Conservation (phyloP, 768 basidiomycete genomes). For the Russula dissimulans region DNA sequence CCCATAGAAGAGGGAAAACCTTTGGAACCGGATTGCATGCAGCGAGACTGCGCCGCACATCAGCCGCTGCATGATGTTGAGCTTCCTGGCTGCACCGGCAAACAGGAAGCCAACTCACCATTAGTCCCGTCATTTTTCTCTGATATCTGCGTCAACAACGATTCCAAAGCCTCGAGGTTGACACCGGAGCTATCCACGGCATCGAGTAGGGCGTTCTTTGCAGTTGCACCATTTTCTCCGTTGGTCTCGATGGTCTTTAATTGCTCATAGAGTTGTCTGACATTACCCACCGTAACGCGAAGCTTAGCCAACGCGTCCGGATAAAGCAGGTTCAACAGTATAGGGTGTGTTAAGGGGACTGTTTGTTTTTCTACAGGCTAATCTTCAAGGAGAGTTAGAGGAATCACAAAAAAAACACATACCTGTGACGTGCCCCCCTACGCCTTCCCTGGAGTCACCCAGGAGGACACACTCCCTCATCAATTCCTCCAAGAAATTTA, state of each 20-base stretch:
- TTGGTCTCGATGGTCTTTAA: slow-evolving; percentile 45
- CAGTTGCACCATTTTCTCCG: slow-evolving; percentile 54
- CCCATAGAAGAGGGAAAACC: slow-evolving; percentile 36
- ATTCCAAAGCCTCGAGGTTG: slow-evolving; percentile 43
- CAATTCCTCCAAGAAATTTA: slow-evolving; percentile 51
- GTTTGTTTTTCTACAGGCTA: not conserved
- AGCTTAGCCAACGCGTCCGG: slow-evolving; percentile 51
- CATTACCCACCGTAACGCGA: slow-evolving; percentile 40
- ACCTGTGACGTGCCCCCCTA: slow-evolving; percentile 4
- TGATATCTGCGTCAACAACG: slow-evolving; percentile 34
- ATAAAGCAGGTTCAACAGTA: slow-evolving; percentile 53
- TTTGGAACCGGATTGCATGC: slow-evolving; percentile 46
- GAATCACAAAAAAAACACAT: not conserved
- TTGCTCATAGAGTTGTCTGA: slow-evolving; percentile 48
- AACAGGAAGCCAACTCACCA: slow-evolving; percentile 19
- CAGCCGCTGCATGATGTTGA: slow-evolving; percentile 35
- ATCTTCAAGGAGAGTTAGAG: not conserved
- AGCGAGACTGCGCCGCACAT: slow-evolving; percentile 44
- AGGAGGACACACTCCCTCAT: slow-evolving; percentile 43
- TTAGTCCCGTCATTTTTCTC: slow-evolving; percentile 24
- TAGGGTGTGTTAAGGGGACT: slow-evolving; percentile 20
- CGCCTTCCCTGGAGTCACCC: slow-evolving; percentile 21
- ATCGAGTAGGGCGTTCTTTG: slow-evolving; percentile 54
- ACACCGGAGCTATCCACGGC: slow-evolving; percentile 56
- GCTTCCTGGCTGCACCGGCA: not conserved